Base-by-base conservation (phyloP, 1,284 basidiomycete species). In the Quambalaria eucalypti region DNA sequence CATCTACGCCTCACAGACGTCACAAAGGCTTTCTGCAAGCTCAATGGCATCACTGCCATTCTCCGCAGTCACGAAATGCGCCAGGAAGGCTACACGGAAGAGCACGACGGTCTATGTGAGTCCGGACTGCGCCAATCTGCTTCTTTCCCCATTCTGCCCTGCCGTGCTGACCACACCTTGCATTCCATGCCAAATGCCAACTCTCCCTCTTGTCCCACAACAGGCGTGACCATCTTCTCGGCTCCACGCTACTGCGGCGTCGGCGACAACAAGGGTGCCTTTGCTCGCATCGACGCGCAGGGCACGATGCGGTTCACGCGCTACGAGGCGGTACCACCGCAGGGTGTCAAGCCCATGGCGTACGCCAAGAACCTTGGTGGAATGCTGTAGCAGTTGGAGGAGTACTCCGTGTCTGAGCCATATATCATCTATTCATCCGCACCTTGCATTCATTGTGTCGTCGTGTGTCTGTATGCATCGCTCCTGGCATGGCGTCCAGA, bases 31-130 rank as follows among this genome's bases (percentile, higher is more conserved):
- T 95, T 90, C 90, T 96, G 91, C 76, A 83, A 85, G 57, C 79
- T 86, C 31, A 96, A 95, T 76, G 82, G 85, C 39, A 81, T 96
- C 48, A 87, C 89, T 28, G 89, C 89, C 3, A 82, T 99, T 51
- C 86, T 98, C 67, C 86, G 95, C 52, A 91, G 88, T 65, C 95
- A 99, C 77, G 95, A 99, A 82, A 93, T 98, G 44, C 85, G 95
- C 55, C 89, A 93, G 81, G 80, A 78, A 12, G 81, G 90, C 21
- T 93, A 91, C 76, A 84, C 88, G 59, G 81, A 92, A 54, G 90
- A 93, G 73, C 90, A 93, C 71, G 82, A 87, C 55, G 90, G 90
- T 1, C 79, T 90, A 33, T 91, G 90, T 48, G 48, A 39, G 36
- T 50, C 4, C 5, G 12, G 4, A 16, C 36, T 39, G 36, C 36